phyloP scores from a whole-genome alignment of 306 rosid species.

The Cyclanthera cordifolia region DNA sequence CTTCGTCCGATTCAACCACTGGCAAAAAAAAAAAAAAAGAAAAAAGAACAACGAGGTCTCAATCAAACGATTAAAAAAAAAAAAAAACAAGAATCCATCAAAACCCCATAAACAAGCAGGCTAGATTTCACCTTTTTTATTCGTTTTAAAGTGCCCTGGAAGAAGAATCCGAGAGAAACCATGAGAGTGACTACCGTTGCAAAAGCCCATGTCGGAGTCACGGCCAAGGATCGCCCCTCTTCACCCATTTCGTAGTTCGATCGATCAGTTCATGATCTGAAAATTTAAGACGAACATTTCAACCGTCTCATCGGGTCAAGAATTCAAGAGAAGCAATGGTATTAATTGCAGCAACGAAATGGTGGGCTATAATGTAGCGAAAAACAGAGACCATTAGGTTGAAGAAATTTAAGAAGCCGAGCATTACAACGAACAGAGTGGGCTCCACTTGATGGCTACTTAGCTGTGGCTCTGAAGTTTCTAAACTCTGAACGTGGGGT shows the following conservation, averaged over 20 bases:
- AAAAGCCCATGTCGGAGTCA: conserved; percentile 81
- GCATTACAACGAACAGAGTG: conserved; percentile 26
- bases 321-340: background rate
- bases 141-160: conserved; percentile 36
- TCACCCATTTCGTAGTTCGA: conserved; percentile 30
- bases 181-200: conserved; percentile 59
- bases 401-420: conserved; percentile 23
- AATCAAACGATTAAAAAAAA: background rate
- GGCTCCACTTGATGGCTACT: conserved; percentile 21
- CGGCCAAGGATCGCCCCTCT: conserved; percentile 57
- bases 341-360: conserved; percentile 22
- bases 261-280: background rate
- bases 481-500: background rate
- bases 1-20: conserved; percentile 69
- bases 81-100: background rate
- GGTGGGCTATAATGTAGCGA: conserved; percentile 28
- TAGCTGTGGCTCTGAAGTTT: conserved; percentile 4
- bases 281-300: background rate
- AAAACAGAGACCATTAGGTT: conserved; percentile 17
- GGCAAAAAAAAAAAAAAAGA: background rate
- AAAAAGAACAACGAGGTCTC: no score
- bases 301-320: background rate
- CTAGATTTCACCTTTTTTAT: conserved; percentile 34
- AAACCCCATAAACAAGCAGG: background rate
- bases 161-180: conserved; percentile 51